Evolutionary conservation across 2,329 filamentous ascomycete genomes (phyloP).

Genomic region (Ambrosiella cleistominuta): DNA sequence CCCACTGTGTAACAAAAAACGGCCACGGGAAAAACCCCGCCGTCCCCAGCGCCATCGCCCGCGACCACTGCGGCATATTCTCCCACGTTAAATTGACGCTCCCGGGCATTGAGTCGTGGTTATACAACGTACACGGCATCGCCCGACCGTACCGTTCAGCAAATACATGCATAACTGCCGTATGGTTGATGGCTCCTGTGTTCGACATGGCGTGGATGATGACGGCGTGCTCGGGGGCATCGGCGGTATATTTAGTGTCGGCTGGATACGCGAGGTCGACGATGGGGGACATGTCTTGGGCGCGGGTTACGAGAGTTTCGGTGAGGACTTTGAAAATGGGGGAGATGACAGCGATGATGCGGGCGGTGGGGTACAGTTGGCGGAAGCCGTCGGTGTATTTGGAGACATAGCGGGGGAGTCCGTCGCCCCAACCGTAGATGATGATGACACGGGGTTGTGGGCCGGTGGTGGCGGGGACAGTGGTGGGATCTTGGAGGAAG

Average conservation of each 20-base stretch:
- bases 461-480: slow-evolving; percentile 12
- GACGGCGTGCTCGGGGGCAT: slow-evolving; percentile 20
- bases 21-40: slow-evolving; percentile 32
- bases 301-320: slow-evolving; percentile 25
- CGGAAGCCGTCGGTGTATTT: slow-evolving; percentile 39
- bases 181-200: slow-evolving; percentile 37
- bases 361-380: slow-evolving; percentile 30
- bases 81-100: slow-evolving; percentile 24
- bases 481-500: slow-evolving; percentile 24
- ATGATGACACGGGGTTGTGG: slow-evolving; percentile 29
- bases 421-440: slow-evolving; percentile 42
- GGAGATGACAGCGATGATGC: slow-evolving; percentile 33
- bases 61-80: slow-evolving; percentile 33
- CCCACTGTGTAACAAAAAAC: slow-evolving; percentile 27
- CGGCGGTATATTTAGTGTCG: slow-evolving; percentile 11
- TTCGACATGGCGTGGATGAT: slow-evolving; percentile 40
- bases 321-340: slow-evolving; percentile 28
- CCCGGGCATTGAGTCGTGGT: slow-evolving; percentile 37
- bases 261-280: slow-evolving; percentile 23
- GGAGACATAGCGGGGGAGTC: slow-evolving; percentile 32
- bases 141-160: slow-evolving; percentile 20
- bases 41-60: slow-evolving; percentile 34
- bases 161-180: slow-evolving; percentile 31
- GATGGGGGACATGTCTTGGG: slow-evolving; percentile 28
- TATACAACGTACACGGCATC: slow-evolving; percentile 31